phyloP scores from a whole-genome alignment of 352 stramenopile genomes.

The Phytophthora multivora region DNA sequence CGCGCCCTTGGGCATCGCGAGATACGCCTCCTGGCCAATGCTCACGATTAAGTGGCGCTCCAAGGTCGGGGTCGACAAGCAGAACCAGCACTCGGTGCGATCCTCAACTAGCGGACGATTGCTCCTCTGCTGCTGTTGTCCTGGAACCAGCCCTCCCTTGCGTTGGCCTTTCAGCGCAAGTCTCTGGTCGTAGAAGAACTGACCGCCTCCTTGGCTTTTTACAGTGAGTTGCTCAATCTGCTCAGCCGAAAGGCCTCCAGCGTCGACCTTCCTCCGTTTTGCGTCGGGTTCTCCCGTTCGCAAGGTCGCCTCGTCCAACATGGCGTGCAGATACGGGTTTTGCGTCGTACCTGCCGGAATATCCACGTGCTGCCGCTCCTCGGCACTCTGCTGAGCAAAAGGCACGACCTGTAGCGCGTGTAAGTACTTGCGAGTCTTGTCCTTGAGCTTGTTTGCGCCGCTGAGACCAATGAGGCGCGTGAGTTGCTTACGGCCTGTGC shows the following conservation, averaged over 20 bases:
- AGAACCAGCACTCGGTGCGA: conserved; percentile 88
- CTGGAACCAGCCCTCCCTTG: conserved; percentile 41
- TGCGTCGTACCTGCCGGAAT: conserved; percentile 76
- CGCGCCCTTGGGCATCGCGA: conserved; percentile 81
- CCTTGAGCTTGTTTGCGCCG: conserved; percentile 57
- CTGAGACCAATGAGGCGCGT: conserved; percentile 77
- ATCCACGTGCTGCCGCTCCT: conserved; percentile 44
- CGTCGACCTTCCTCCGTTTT: conserved; percentile 53
- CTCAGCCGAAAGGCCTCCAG: conserved; percentile 54
- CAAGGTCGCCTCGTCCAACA: conserved; percentile 28
- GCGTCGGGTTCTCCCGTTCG: conserved; percentile 25
- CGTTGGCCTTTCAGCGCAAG: conserved; percentile 60
- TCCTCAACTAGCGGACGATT: conserved; percentile 45
- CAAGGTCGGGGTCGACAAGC: conserved; percentile 72
- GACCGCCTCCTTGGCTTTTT: conserved; percentile 38
- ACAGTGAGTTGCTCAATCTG: conserved; percentile 70
- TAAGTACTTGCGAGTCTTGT: conserved; percentile 83
- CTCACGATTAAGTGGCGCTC: conserved; percentile 85
- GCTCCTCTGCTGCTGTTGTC: conserved; percentile 27
- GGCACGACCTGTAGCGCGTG: conserved; percentile 74
- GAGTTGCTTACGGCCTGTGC: conserved; percentile 57
- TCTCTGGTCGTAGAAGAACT: conserved; percentile 85
- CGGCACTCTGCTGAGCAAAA: conserved; percentile 28
- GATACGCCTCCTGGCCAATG: conserved; percentile 79
- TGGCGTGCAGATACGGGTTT: conserved; percentile 62